Base-by-base conservation (phyloP, 2,329 filamentous ascomycete species). In the Curvularia spicifera region DNA sequence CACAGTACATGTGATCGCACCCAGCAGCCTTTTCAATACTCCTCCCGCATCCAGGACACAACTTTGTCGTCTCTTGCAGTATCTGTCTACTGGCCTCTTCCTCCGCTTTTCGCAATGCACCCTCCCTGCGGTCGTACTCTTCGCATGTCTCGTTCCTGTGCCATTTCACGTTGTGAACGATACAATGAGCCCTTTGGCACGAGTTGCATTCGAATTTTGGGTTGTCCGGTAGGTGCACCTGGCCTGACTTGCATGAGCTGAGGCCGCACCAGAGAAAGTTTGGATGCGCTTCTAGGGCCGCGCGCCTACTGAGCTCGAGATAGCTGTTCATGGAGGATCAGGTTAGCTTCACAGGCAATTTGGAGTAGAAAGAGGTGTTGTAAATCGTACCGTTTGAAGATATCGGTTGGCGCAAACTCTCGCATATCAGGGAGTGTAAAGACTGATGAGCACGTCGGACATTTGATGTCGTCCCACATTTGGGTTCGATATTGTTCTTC, bases 231-330 rank as follows among this genome's bases (percentile, higher is more conserved):
- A 77, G 74, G 46, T 86, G 84, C 2, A 85, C 75, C 61, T 87
- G 84, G 0, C 85, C 84, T 0, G 78, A 80, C 8, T 74, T 78
- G 64, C 85, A 88, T 2, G 74, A 76, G 0, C 82, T 73, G 7
- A 59, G 56, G 1, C 84, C 78, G 63, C 85, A 88, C 81, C 83
- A 85, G 13, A 80, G 70, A 62, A 85, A 87, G 31, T 80, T 79
- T 0, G 78, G 73, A 1, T 80, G 71, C 20, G 73, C 67, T 18
- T 78, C 76, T 52, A 85, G 72, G 10, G 78, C 78, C 10, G 78
- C 77, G 18, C 80, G 76, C 3, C 80, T 72, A 5, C 78, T 71
- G 33, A 84, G 71, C 0, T 67, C 72, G 50, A 84, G 79, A 59
- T 37, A 37, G 6, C 35, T 37, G 35, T n/a, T 18, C 2, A 37